Base-by-base conservation (phyloP, 371 early-diverging fungal species). In the Rhizopus microsporus region DNA sequence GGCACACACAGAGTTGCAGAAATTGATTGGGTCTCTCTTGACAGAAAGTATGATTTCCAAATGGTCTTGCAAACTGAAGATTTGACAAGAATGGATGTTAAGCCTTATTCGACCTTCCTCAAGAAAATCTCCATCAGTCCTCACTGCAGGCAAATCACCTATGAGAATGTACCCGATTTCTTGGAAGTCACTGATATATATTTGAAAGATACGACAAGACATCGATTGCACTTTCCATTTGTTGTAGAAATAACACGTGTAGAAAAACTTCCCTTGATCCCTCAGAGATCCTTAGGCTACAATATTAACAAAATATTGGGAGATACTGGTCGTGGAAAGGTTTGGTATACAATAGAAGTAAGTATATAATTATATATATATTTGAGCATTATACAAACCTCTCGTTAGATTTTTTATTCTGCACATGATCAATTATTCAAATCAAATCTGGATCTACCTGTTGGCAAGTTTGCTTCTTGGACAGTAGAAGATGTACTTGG, bases 31-130 rank as follows among this genome's bases (percentile, higher is more conserved):
- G 64, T 66, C 0, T 69, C 72, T 7, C 53, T 80, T 17, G 78
- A 80, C 29, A 59, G 78, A 45, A 80, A 78, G 63, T 68, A 71
- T 38, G 82, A 82, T 43, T 82, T 82, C 55, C 71, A 72, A 44
- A 57, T 80, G 49, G 53, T 58, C 13, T 43, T 82, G 5, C 44
- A 64, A 10, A 62, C 72, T 0, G 63, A 75, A 50, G 65, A 74
- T 39, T 49, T 48, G 13, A 63, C 73, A 1, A 62, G 78, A n/a
- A 48, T 52, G 2, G 76, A 80, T 53, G 75, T 82, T 13, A 78
- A 74, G 31, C 82, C 82, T 0, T 82, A 70, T 42, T 67, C 56
- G 3, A 78, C 78, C 0, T 82, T 82, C 60, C 68, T 78, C 29
- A 74, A 75, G 33, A 80, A 78, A 32, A 56, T 74, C 0, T 66